Percentiles rank a stretch among this genome's conserved stretches.
Evolutionary conservation across 345 rosid species (phyloP).

Genomic region (Lepidium aucheri): DNA sequence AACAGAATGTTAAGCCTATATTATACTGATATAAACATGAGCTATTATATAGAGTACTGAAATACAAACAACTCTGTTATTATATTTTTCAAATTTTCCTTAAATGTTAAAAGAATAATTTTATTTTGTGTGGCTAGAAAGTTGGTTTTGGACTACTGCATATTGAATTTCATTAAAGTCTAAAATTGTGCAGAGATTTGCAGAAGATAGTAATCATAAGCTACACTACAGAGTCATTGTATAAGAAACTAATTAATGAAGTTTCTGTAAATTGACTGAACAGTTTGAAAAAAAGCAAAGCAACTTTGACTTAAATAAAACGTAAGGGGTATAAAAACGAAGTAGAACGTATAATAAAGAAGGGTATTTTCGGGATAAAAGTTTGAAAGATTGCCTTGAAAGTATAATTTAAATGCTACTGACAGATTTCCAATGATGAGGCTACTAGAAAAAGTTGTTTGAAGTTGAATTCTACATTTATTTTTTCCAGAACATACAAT

Average conservation of each 20-base stretch:
- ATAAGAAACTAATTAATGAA: not conserved
- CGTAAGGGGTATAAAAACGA: not conserved
- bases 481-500: not conserved
- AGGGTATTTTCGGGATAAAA: not conserved
- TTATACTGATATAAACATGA: not conserved
- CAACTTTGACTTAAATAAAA: slow-evolving; percentile 11
- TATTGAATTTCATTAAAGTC: not conserved
- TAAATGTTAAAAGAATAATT: not conserved
- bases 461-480: not conserved
- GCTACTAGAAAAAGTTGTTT: not conserved
- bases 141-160: not conserved
- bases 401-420: slow-evolving; percentile 16
- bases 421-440: slow-evolving; percentile 24
- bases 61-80: not conserved
- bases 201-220: slow-evolving; percentile 14
- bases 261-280: slow-evolving; percentile 6
- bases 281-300: not conserved
- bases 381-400: slow-evolving; percentile 9
- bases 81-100: not conserved
- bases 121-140: not conserved
- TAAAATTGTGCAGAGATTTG: not conserved
- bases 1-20: not conserved
- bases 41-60: not conserved
- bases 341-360: not conserved
- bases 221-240: not conserved